Evolutionary conservation across 352 stramenopile species (phyloP).

Genomic region (Phytophthora sansomeana): DNA sequence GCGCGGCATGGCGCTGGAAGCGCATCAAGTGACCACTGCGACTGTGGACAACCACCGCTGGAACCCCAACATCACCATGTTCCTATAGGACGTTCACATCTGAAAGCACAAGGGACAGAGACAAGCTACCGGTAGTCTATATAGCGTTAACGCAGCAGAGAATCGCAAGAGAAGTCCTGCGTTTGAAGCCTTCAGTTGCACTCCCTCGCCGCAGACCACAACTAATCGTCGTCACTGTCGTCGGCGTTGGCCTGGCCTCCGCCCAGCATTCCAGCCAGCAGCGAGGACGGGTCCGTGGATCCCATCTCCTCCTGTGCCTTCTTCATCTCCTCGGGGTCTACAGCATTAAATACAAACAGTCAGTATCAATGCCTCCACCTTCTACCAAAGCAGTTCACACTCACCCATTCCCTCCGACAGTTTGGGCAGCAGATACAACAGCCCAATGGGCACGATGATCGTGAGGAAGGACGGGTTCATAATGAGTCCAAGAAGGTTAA

Average conservation of each 20-base stretch:
- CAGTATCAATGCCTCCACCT: slow-evolving; percentile 4
- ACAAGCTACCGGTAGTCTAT: slow-evolving; percentile 39
- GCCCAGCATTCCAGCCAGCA: slow-evolving; percentile 81
- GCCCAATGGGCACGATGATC: slow-evolving; percentile 73
- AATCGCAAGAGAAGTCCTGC: slow-evolving; percentile 6
- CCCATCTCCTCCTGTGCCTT: slow-evolving; percentile 88
- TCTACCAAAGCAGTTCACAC: slow-evolving; percentile 26
- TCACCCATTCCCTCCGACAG: slow-evolving; percentile 79
- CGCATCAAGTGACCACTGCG: slow-evolving; percentile 74
- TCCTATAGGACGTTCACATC: slow-evolving; percentile 45
- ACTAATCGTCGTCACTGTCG: slow-evolving; percentile 80
- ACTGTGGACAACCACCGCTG: slow-evolving; percentile 72
- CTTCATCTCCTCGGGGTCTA: slow-evolving; percentile 89
- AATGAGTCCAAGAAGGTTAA: slow-evolving; percentile 76
- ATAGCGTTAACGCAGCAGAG: slow-evolving; percentile 19
- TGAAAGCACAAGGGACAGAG: slow-evolving; percentile 9
- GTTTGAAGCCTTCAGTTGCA: slow-evolving; percentile 3
- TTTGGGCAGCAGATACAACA: slow-evolving; percentile 85
- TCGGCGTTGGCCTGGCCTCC: slow-evolving; percentile 62
- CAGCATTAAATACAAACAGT: slow-evolving; percentile 7
- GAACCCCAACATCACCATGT: slow-evolving; percentile 84
- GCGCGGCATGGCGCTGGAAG: slow-evolving; percentile 43
- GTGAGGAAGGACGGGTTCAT: slow-evolving; percentile 88
- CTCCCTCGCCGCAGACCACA: slow-evolving; percentile 3
- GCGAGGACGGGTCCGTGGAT: slow-evolving; percentile 66